Conservation (phyloP, 2,329 filamentous ascomycete species). For the Penicillium vulpinum region DNA sequence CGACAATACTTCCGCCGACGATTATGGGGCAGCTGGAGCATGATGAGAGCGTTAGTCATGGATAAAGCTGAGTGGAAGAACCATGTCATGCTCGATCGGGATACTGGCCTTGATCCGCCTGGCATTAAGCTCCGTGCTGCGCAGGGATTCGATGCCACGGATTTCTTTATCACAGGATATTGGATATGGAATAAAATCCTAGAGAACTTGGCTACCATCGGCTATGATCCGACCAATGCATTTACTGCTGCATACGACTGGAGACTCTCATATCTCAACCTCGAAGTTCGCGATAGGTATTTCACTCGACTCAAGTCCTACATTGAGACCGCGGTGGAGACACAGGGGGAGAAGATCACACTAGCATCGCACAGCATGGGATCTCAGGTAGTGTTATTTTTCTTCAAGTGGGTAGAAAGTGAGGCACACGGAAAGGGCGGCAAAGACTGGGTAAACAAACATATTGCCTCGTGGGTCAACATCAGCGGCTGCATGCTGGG, state of each 20-base stretch:
- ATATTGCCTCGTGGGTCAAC: constrained; percentile 96
- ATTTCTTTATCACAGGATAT: constrained; percentile 80
- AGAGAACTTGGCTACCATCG: constrained; percentile 92
- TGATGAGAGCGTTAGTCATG: constrained; percentile 92
- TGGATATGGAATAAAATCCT: constrained; percentile 99
- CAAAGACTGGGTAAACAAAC: constrained; percentile 80
- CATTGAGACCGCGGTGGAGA: constrained; percentile 78
- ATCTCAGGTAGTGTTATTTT: constrained; percentile 83
- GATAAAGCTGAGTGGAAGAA: constrained; percentile 94
- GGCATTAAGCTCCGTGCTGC: constrained; percentile 87
- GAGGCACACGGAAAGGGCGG: constrained; percentile 77
- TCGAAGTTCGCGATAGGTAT: constrained; percentile 89
- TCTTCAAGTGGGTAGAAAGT: constrained; percentile 79
- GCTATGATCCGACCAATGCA: constrained; percentile 81
- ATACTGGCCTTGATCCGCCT: constrained; percentile 86
- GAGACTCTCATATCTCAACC: constrained; percentile 85
- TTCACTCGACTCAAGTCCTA: constrained; percentile 87
- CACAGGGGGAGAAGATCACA: constrained; percentile 75
- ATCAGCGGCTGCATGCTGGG: constrained; percentile 98
- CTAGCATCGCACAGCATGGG: constrained; percentile 97
- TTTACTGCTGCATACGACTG: constrained; percentile 80
- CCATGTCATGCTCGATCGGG: constrained; percentile 94
- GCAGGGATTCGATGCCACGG: constrained; percentile 94
- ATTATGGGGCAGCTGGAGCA: constrained; percentile 97
- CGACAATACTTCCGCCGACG: constrained; percentile 91